Evolutionary conservation across 768 basidiomycete genomes (phyloP), one percentile per base, ranked within the genome.

Genomic region (Clathrus columnatus): DNA sequence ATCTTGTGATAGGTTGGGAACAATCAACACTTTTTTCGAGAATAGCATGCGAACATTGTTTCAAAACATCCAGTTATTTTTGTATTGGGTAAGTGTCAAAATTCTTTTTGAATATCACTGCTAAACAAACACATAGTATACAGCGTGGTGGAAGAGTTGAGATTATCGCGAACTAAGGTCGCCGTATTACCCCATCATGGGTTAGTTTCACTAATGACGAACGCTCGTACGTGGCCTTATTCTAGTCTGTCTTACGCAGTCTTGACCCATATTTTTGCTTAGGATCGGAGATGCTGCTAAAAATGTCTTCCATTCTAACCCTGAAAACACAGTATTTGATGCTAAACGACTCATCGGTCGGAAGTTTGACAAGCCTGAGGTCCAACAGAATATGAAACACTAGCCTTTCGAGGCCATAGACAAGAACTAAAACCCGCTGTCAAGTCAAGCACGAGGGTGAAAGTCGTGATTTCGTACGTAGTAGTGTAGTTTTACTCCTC

Each of bases 301-400:
- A 76, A 98, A 99, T 67, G 91, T 92, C 27, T 91, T 83, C 74
- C 84, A 91, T 70, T 77, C 87, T 45, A 91, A 98, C 73, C 91
- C 95, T 18, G 63, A 78, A 61, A 98, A 98, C 73, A 96, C 93
- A 8, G 87, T 96, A 56, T 97, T 96, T 64, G 93, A 96, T 70
- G 93, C 93, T 56, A 98, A 96, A 67, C 91, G 93, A 71, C 81
- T 95, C 61, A 93, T 94, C 65, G 91, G 92, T 63, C 87, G 87
- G 64, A 86, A 85, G 67, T 75, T 84, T 65, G 82, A 87, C 54
- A 91, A 95, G 65, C 72, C 73, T 21, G 91, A 93, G 60, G 76
- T 93, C 60, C 73, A 84, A 68, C 83, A 83, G 29, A 90, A 94
- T 68, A 76, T 85, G 61, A 93, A 87, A 73, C 91, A 95, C 73